phyloP scores from a whole-genome alignment of 2,329 filamentous ascomycete species.

The Aspergillus ruber region DNA sequence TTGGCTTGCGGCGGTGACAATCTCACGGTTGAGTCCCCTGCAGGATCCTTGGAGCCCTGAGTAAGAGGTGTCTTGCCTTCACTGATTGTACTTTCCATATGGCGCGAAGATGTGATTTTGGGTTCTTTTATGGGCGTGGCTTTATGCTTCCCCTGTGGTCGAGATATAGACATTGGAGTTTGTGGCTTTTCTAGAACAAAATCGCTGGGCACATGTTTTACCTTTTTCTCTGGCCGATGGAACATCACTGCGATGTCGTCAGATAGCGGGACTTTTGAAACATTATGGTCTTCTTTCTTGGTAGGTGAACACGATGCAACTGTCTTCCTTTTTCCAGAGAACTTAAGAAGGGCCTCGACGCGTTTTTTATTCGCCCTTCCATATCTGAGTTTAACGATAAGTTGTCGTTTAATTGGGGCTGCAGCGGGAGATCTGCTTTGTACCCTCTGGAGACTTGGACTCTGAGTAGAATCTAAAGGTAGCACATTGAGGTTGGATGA shows the following conservation, averaged over 20 bases:
- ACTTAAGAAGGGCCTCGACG: slow-evolving; percentile 42
- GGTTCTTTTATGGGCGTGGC: slow-evolving; percentile 40
- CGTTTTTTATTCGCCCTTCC: slow-evolving; percentile 44
- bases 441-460: slow-evolving; percentile 8
- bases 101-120: slow-evolving; percentile 31
- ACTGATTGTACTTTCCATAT: slow-evolving; percentile 33
- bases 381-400: slow-evolving; percentile 48
- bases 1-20: slow-evolving; percentile 23
- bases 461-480: slow-evolving; percentile 13
- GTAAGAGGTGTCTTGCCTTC: slow-evolving; percentile 35
- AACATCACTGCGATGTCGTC: slow-evolving; percentile 1
- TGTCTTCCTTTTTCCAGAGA: slow-evolving; percentile 33
- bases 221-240: slow-evolving; percentile 6
- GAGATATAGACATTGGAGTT: slow-evolving; percentile 29
- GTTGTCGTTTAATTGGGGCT: slow-evolving; percentile 17
- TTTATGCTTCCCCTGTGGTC: slow-evolving; percentile 19
- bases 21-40: slow-evolving; percentile 20
- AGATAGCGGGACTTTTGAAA: slow-evolving; percentile 6
- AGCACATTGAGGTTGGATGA: slow-evolving; percentile 6
- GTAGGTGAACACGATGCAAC: slow-evolving; percentile 17
- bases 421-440: slow-evolving; percentile 6
- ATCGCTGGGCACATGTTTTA: slow-evolving; percentile 17
- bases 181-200: slow-evolving; percentile 29
- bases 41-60: slow-evolving; percentile 23
- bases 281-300: slow-evolving; percentile 14